A percentile compares a stretch with the other conserved stretches of the same genome.
phyloP scores from a whole-genome alignment of 257 asterid species.

The Paulownia fortunei region DNA sequence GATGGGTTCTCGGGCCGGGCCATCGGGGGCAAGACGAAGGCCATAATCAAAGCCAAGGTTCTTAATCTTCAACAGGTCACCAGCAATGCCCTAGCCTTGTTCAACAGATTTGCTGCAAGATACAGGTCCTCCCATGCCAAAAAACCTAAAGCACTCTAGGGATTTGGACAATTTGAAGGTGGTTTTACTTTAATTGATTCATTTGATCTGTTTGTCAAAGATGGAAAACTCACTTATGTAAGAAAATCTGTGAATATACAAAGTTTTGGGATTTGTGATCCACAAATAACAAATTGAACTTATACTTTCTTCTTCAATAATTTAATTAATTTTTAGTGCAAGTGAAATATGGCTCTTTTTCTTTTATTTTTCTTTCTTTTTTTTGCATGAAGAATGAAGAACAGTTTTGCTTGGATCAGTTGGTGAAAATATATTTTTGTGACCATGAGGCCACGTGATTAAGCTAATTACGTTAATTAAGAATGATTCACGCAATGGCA shows the following conservation, averaged over 20 bases:
- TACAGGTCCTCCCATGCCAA: conserved; percentile 32
- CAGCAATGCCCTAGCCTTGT: conserved; percentile 73
- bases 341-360: too few species aligned
- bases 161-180: neutral
- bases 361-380: neutral
- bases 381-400: neutral
- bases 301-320: neutral
- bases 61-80: conserved; percentile 65
- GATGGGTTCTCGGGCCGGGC: conserved; percentile 66
- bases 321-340: neutral
- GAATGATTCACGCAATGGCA: too few species aligned
- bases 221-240: conserved; percentile 19
- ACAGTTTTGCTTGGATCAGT: neutral
- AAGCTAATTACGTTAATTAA: too few species aligned
- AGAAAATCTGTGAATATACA: conserved; percentile 31
- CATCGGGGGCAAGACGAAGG: conserved; percentile 59
- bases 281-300: neutral
- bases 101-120: conserved; percentile 66
- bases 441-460: too few species aligned
- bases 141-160: conserved; percentile 25
- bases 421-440: too few species aligned
- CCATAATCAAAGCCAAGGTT: conserved; percentile 57
- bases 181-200: conserved; percentile 24
- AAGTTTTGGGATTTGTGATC: conserved; percentile 33
- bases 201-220: conserved; percentile 27